phyloP scores from a whole-genome alignment of 805 yeast genomes.

The Candida andamanensis region DNA sequence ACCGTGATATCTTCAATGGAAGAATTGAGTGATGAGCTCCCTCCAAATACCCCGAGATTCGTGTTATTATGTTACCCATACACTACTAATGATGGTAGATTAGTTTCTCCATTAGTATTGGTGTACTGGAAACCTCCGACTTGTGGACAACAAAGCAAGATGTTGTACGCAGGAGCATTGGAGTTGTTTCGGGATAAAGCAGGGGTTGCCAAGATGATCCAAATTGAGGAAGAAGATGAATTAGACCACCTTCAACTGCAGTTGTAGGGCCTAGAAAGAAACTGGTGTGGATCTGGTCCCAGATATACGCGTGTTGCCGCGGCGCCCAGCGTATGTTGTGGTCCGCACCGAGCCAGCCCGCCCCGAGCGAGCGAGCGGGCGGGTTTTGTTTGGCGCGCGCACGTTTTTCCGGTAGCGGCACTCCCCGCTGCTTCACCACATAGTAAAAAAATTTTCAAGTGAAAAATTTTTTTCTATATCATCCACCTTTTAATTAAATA shows the following conservation, averaged over 20 bases:
- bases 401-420: too few relatives aligned
- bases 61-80: conserved; percentile 74
- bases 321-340: neutral
- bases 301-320: conserved; percentile 2
- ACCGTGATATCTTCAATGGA: conserved; percentile 49
- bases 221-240: conserved; percentile 65
- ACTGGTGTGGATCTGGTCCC: conserved; percentile 3
- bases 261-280: too few relatives aligned
- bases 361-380: too few relatives aligned
- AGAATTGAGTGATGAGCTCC: conserved; percentile 68
- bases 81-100: conserved; percentile 64
- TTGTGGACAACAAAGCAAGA: conserved; percentile 72
- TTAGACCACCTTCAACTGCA: conserved; percentile 55
- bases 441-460: conserved; percentile 7
- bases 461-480: conserved; percentile 18
- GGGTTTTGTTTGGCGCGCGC: too few relatives aligned
- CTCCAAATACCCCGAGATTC: conserved; percentile 77
- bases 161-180: conserved; percentile 89
- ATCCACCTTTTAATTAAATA: conserved; percentile 12
- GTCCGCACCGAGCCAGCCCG: too few relatives aligned
- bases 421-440: too few relatives aligned
- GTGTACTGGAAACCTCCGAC: conserved; percentile 89
- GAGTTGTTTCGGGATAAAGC: conserved; percentile 74
- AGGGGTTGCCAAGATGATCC: conserved; percentile 66
- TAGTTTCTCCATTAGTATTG: conserved; percentile 67